Percentiles rank a stretch among this genome's conserved stretches.
These are phyloP conservation scores for Suillus variegatus DNA, from an alignment of 768 basidiomycete genomes.

Conservation along the genomic window DNA sequence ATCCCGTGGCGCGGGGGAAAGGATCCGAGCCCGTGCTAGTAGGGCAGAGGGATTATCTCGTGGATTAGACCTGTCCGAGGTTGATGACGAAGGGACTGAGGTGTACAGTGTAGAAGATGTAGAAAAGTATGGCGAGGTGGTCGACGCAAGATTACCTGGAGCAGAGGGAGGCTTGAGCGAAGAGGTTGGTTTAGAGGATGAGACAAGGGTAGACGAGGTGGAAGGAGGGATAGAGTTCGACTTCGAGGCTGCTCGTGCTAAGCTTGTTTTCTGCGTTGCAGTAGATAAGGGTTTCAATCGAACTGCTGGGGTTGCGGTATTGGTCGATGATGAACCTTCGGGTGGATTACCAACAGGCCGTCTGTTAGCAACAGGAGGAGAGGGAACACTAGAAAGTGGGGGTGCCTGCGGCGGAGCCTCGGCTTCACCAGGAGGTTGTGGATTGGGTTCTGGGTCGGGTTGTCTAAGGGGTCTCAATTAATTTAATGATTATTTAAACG, in stretches of 20 bases:
- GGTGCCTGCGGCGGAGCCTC: not conserved
- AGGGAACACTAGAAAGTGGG: not conserved
- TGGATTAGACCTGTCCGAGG: conserved; percentile 9
- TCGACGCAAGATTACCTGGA: conserved; percentile 1
- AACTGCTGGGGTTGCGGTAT: not conserved
- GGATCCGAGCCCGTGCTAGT: conserved; percentile 30
- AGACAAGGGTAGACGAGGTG: conserved; percentile 15
- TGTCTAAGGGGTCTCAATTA: conserved; percentile 17
- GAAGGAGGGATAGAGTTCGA: conserved; percentile 13
- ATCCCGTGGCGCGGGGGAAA: conserved; percentile 19
- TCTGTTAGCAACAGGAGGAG: not conserved
- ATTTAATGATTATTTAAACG: not conserved
- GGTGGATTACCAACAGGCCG: conserved; percentile 2
- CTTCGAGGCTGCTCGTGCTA: conserved; percentile 3
- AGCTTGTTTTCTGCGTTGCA: not conserved
- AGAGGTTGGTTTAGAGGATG: conserved; percentile 10
- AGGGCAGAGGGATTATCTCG: conserved; percentile 26
- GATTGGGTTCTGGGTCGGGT: conserved; percentile 25
- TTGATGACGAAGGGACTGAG: conserved; percentile 26
- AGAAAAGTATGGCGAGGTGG: conserved; percentile 24
- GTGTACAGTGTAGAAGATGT: conserved; percentile 9
- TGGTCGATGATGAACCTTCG: not conserved
- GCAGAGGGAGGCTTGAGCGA: conserved; percentile 13
- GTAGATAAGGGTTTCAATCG: not conserved
- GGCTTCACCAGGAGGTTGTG: not conserved